These are phyloP conservation scores for Jaltomata sinuosa DNA, from an alignment of 257 asterid genomes.

Conservation along the genomic window DNA sequence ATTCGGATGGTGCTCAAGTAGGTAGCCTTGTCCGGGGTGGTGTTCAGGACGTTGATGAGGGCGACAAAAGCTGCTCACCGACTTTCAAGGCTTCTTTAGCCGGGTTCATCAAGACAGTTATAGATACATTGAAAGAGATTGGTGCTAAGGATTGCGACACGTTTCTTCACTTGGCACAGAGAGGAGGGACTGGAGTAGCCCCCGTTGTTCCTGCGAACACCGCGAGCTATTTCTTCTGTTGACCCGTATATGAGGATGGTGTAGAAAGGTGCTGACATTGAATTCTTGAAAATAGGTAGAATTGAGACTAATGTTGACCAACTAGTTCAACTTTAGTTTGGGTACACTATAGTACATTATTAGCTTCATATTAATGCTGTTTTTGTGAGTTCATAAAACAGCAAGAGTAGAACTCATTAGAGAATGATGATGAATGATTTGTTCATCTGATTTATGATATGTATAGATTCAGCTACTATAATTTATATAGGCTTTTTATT, in stretches of 20 bases:
- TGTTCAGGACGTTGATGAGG: conserved; percentile 68
- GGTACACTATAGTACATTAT: not conserved
- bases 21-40: conserved; percentile 82
- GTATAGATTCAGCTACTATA: not conserved
- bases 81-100: conserved; percentile 33
- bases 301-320: not conserved
- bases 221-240: not conserved
- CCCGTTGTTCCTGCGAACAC: not conserved
- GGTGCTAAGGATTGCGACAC: conserved; percentile 64
- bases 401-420: not conserved
- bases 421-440: too few species aligned
- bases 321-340: not conserved
- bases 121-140: conserved; percentile 32
- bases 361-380: not conserved
- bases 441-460: not conserved
- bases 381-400: not conserved
- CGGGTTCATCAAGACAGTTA: conserved; percentile 30
- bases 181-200: not conserved
- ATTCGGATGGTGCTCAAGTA: conserved; percentile 79
- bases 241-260: not conserved
- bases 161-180: conserved; percentile 30
- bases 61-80: conserved; percentile 58
- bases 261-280: not conserved
- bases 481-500: not conserved
- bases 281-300: not conserved